Evolutionary conservation across 495 filamentous ascomycete genomes (phyloP).

Genomic region (Xanthoparmelia taractica): DNA sequence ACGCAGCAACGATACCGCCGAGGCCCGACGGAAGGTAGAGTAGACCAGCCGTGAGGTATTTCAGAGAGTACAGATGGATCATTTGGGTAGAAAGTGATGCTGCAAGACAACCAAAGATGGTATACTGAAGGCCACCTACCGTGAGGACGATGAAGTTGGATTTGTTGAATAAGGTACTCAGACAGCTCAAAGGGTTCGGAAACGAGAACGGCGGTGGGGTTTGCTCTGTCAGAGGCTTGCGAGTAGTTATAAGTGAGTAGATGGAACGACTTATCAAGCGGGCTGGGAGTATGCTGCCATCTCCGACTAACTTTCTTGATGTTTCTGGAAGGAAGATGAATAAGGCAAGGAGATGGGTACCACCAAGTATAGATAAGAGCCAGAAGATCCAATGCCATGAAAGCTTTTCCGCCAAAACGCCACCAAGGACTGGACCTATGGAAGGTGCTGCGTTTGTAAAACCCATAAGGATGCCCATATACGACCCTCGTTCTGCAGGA

Average conservation of each 20-base stretch:
- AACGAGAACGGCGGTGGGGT: background rate
- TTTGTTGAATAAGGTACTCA: background rate
- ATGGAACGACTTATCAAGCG: background rate
- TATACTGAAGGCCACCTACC: background rate
- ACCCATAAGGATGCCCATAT: conserved; percentile 36
- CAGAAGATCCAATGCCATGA: conserved; percentile 44
- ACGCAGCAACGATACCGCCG: conserved; percentile 9
- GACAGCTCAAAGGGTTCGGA: background rate
- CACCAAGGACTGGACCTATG: conserved; percentile 42
- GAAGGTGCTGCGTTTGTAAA: conserved; percentile 5
- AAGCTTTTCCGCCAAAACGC: conserved; percentile 33
- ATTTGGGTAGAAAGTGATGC: background rate
- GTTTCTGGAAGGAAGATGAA: conserved; percentile 37
- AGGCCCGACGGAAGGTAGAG: conserved; percentile 15
- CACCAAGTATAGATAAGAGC: conserved; percentile 37
- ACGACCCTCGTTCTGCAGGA: conserved; percentile 52
- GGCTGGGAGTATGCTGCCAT: conserved; percentile 40
- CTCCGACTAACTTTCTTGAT: conserved; percentile 57
- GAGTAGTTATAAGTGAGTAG: background rate
- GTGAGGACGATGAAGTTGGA: background rate
- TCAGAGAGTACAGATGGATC: conserved; percentile 21
- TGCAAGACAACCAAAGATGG: background rate
- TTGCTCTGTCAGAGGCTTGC: no score
- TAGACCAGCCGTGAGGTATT: conserved; percentile 42
- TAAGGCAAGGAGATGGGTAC: conserved; percentile 26